Conservation (phyloP, 495 filamentous ascomycete species). For the Penicillium parvum region DNA sequence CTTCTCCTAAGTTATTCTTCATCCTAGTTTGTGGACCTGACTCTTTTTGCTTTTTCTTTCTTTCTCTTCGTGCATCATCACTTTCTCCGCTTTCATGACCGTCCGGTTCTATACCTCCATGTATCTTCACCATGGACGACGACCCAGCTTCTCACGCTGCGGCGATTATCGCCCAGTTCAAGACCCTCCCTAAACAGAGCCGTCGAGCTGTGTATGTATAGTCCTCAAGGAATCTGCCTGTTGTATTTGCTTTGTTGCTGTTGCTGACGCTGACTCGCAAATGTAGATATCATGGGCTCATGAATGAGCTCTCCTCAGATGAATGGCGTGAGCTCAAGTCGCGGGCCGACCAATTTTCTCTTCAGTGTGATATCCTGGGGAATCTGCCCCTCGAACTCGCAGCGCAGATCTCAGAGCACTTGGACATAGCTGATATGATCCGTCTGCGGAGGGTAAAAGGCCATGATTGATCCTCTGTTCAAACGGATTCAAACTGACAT, state of each 20-base stretch:
- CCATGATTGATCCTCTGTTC: neutral
- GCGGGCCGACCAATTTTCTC: constrained; percentile 13
- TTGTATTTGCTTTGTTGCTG: no score
- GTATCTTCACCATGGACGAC: no score
- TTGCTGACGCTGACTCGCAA: neutral
- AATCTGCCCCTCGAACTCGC: constrained; percentile 31
- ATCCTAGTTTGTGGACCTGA: no score
- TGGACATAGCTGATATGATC: constrained; percentile 25
- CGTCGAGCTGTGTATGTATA: constrained; percentile 4
- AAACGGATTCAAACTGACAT: neutral
- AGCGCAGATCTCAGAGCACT: constrained; percentile 17
- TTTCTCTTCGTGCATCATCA: no score
- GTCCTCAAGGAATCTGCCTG: no score
- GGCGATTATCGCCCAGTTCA: no score
- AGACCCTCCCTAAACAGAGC: neutral
- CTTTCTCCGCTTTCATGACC: no score
- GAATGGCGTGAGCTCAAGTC: constrained; percentile 33
- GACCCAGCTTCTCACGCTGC: no score
- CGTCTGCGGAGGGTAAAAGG: constrained; percentile 23
- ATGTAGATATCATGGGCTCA: constrained; percentile 24
- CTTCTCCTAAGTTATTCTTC: no score
- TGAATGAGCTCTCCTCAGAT: constrained; percentile 24
- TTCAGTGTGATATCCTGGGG: constrained; percentile 34
- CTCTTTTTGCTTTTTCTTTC: no score
- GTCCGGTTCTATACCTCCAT: no score